phyloP scores from a whole-genome alignment of 805 yeast genomes.

The Myxozyma sirexii region DNA sequence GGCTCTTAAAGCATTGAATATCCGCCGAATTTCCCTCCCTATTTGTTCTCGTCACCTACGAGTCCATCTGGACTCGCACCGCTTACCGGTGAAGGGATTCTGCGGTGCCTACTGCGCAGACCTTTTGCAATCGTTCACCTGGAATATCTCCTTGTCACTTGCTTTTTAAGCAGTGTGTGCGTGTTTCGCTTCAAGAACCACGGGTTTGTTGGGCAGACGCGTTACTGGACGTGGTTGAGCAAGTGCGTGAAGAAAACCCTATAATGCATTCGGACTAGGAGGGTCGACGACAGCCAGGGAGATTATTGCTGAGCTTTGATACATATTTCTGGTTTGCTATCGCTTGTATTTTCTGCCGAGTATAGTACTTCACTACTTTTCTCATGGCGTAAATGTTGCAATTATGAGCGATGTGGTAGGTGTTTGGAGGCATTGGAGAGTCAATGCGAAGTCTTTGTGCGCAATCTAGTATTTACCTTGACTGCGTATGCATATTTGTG shows the following conservation, averaged over 20 bases:
- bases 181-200: neutral
- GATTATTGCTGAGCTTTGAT: neutral
- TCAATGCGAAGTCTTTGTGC: slow-evolving; percentile 10
- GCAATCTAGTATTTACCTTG: neutral
- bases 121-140: neutral
- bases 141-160: too few species aligned
- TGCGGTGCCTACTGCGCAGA: slow-evolving; percentile 1
- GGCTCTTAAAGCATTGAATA: slow-evolving; percentile 1
- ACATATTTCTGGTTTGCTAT: neutral
- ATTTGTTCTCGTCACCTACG: neutral
- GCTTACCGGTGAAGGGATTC: neutral
- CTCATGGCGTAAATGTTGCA: slow-evolving; percentile 5
- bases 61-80: neutral
- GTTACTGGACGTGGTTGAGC: neutral
- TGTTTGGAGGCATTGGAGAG: slow-evolving; percentile 3
- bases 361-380: slow-evolving; percentile 4
- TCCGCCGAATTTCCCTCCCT: slow-evolving; percentile 10
- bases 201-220: neutral
- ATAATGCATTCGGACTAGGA: neutral
- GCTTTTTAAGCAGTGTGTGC: neutral
- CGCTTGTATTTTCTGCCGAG: slow-evolving; percentile 3
- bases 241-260: neutral
- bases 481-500: neutral
- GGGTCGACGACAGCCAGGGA: neutral
- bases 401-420: neutral